A percentile compares a stretch with the other conserved stretches of the same genome.
These are phyloP conservation scores for Quercus dentata DNA, from an alignment of 306 rosid species.

Conservation along the genomic window DNA sequence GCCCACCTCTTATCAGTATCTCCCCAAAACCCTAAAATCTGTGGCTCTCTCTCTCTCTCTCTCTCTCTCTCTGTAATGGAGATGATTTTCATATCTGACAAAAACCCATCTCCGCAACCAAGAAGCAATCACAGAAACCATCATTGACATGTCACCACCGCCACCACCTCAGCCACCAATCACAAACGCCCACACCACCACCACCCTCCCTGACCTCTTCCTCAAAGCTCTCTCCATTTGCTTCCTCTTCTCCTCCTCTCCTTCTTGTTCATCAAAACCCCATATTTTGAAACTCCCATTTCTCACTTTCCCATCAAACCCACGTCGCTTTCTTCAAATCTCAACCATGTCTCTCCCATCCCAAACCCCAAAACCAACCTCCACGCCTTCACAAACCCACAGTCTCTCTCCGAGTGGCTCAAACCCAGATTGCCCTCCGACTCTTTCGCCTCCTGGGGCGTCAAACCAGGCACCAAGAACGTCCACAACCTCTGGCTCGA, in stretches of 20 bases:
- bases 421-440: constrained; percentile 76
- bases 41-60: background rate
- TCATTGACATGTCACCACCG: constrained; percentile 35
- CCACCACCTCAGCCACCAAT: constrained; percentile 48
- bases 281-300: constrained; percentile 27
- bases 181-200: constrained; percentile 29
- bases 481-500: constrained; percentile 98
- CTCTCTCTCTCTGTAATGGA: constrained; percentile 21
- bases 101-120: background rate
- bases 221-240: constrained; percentile 60
- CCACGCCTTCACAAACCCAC: constrained; percentile 57
- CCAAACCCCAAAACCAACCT: constrained; percentile 15
- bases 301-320: constrained; percentile 41
- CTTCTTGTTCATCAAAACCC: background rate
- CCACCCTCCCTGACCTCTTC: constrained; percentile 55
- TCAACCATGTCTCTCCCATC: constrained; percentile 60
- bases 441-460: constrained; percentile 89
- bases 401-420: constrained; percentile 86
- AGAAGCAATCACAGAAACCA: background rate
- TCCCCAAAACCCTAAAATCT: background rate
- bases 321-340: constrained; percentile 56
- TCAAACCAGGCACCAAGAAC: constrained; percentile 87
- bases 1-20: constrained; percentile 10
- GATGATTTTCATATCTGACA: background rate
- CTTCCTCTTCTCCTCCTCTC: constrained; percentile 52